Evolutionary conservation across 352 stramenopile species (phyloP).

Genomic region (Pythium brassicae): DNA sequence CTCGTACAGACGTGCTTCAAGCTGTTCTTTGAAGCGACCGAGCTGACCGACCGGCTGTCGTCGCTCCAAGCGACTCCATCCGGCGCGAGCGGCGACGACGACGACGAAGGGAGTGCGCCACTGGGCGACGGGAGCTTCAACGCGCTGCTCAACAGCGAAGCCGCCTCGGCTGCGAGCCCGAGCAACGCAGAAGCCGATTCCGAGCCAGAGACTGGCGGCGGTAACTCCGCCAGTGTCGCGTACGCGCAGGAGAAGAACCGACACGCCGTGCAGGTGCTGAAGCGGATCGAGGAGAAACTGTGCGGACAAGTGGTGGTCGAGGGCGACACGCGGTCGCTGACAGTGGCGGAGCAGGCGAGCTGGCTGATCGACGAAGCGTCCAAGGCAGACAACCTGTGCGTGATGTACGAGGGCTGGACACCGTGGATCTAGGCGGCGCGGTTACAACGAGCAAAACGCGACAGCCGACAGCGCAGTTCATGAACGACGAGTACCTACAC

Average conservation of each 20-base stretch:
- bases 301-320: conserved; percentile 39
- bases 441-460: not conserved
- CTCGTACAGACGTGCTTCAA: conserved; percentile 45
- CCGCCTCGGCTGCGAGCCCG: conserved; percentile 2
- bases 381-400: conserved; percentile 76
- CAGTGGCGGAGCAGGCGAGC: conserved; percentile 67
- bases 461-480: not conserved
- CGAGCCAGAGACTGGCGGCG: not conserved
- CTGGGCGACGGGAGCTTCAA: conserved; percentile 9
- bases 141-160: conserved; percentile 8
- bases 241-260: conserved; percentile 29
- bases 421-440: conserved; percentile 67
- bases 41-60: conserved; percentile 57
- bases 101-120: conserved; percentile 6
- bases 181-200: conserved; percentile 4
- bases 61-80: conserved; percentile 9
- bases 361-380: conserved; percentile 80
- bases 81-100: conserved; percentile 7
- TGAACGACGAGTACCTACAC: too few species aligned
- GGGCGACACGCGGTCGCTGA: conserved; percentile 32
- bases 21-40: conserved; percentile 64
- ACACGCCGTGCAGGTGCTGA: conserved; percentile 64
- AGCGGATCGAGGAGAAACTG: conserved; percentile 75
- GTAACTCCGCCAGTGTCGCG: not conserved
- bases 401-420: conserved; percentile 90